Conservation (phyloP, 129 eudicot genomes). For the Arctium minus region DNA sequence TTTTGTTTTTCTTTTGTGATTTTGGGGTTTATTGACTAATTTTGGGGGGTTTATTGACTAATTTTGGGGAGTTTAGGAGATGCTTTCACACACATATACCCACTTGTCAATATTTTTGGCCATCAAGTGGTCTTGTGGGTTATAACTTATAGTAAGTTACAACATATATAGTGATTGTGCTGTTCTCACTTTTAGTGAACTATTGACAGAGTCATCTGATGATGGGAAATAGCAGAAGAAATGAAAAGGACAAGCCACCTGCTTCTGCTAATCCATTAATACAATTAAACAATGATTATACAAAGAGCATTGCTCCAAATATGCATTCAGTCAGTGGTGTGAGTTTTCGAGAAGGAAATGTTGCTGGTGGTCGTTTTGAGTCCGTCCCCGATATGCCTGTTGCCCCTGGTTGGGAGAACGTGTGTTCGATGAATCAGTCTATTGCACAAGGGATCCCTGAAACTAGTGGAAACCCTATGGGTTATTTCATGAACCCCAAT, state of each 20-base stretch:
- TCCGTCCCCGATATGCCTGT: constrained; percentile 10
- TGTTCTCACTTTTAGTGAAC: not conserved
- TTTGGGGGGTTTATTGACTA: not conserved
- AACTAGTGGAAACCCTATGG: constrained; percentile 13
- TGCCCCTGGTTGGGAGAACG: constrained; percentile 21
- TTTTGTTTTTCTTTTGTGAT: not conserved
- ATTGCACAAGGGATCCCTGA: constrained; percentile 21
- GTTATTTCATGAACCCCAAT: constrained; percentile 20
- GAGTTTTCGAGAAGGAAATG: constrained; percentile 14
- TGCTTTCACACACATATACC: not conserved
- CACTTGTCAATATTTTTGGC: not conserved
- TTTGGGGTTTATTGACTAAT: constrained; percentile 15
- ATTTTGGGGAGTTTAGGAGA: not conserved
- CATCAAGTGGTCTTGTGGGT: not conserved
- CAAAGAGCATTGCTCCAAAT: constrained; percentile 4
- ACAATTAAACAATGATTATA: constrained; percentile 12
- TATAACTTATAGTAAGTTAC: not conserved
- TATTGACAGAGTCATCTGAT: constrained; percentile 24
- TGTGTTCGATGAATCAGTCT: constrained; percentile 15
- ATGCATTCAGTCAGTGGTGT: not conserved
- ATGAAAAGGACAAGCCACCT: constrained; percentile 40
- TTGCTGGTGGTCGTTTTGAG: constrained; percentile 22
- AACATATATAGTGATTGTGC: not conserved
- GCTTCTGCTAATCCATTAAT: constrained; percentile 15
- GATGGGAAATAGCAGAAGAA: constrained; percentile 41